A percentile compares a stretch with the other conserved stretches of the same genome.
Evolutionary conservation across 805 yeast genomes (phyloP).

Genomic region (Tetrapisispora iriomotensis): DNA sequence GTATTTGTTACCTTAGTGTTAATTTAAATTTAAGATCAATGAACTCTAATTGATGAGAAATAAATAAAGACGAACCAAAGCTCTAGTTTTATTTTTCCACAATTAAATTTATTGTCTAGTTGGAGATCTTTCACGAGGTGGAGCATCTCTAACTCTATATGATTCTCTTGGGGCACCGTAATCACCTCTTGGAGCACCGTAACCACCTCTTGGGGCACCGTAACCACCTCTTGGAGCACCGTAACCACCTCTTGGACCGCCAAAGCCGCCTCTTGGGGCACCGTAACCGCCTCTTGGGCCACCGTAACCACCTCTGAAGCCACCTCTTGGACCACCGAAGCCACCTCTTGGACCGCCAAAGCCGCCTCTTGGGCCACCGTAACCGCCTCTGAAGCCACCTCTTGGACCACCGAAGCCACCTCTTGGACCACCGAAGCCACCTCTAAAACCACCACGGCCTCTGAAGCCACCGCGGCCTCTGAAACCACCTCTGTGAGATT

Average conservation of each 20-base stretch:
- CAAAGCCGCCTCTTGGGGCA: constrained; percentile 32
- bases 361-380: constrained; percentile 33
- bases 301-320: constrained; percentile 28
- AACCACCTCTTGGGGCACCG: constrained; percentile 26
- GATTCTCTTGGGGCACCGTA: constrained; percentile 33
- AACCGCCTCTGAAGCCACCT: constrained; percentile 38
- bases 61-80: no score
- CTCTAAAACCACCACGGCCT: constrained; percentile 35
- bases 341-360: constrained; percentile 35
- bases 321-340: constrained; percentile 29
- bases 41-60: no score
- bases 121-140: constrained; percentile 65
- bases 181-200: constrained; percentile 21
- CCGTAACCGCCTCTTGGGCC: constrained; percentile 28
- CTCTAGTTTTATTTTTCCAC: no score
- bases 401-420: constrained; percentile 33
- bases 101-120: constrained; percentile 45
- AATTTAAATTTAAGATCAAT: no score
- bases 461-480: constrained; percentile 40
- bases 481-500: constrained; percentile 39
- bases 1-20: no score
- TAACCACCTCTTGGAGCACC: constrained; percentile 27
- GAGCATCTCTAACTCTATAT: constrained; percentile 41
- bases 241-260: constrained; percentile 34
- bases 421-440: constrained; percentile 31